These are phyloP conservation scores for Thraustochytrium striatum DNA, from an alignment of 352 stramenopile species.

Conservation along the genomic window DNA sequence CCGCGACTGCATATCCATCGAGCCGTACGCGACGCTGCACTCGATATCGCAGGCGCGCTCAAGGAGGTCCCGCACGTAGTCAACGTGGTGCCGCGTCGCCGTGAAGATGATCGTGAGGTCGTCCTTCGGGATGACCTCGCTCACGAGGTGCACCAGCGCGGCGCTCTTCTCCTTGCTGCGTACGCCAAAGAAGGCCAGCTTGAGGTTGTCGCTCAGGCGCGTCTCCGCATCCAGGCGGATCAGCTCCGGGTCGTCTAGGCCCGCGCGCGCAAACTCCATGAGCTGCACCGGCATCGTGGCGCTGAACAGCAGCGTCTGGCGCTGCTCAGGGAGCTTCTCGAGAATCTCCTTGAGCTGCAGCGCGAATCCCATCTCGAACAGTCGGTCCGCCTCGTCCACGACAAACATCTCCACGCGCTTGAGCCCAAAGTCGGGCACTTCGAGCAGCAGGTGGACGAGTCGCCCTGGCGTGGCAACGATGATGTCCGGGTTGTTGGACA, in stretches of 20 bases:
- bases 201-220: constrained; percentile 95
- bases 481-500: constrained; percentile 86
- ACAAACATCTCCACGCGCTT: constrained; percentile 83
- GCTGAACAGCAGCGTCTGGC: constrained; percentile 86
- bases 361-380: constrained; percentile 99
- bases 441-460: constrained; percentile 81
- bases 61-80: constrained; percentile 83
- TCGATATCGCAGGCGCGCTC: constrained; percentile 58
- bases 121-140: constrained; percentile 82
- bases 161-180: constrained; percentile 64
- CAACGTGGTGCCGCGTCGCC: constrained; percentile 94
- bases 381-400: constrained; percentile 97
- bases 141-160: constrained; percentile 90
- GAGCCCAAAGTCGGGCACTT: constrained; percentile 83
- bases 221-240: constrained; percentile 96
- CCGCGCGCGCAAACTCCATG: constrained; percentile 95
- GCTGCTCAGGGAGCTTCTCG: constrained; percentile 50
- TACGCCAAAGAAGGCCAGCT: constrained; percentile 93
- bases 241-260: constrained; percentile 91
- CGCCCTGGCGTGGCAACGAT: constrained; percentile 88
- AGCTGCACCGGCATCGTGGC: constrained; percentile 94
- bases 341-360: constrained; percentile 79
- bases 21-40: constrained; percentile 81
- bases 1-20: constrained; percentile 70
- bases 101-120: constrained; percentile 97